Conservation (phyloP, 2,329 filamentous ascomycete genomes). For the Fusarium papillatum region DNA sequence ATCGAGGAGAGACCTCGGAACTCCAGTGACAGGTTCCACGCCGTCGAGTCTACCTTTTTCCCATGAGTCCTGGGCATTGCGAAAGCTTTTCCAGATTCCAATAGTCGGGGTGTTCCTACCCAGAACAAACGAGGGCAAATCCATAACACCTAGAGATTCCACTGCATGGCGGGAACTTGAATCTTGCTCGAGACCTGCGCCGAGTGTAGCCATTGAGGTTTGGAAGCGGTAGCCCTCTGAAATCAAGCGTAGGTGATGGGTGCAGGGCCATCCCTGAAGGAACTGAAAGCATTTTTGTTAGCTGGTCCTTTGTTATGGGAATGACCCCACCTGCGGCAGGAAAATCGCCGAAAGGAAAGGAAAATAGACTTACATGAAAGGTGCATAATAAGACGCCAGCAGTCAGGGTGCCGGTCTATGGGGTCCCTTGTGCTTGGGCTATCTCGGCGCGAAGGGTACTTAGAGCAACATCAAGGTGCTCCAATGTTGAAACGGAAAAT, state of each 20-base stretch:
- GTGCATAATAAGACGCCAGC: neutral
- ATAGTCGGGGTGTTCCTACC: neutral
- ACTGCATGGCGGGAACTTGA: neutral
- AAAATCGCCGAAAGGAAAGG: neutral
- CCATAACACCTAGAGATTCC: neutral
- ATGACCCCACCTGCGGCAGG: neutral
- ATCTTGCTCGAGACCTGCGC: neutral
- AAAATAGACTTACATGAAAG: neutral
- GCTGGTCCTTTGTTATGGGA: neutral
- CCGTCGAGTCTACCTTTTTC: neutral
- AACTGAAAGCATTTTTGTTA: neutral
- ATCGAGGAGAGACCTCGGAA: neutral
- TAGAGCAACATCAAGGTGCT: neutral
- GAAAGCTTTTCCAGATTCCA: neutral
- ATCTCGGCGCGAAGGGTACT: neutral
- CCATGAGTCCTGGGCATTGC: neutral
- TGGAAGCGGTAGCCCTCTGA: neutral
- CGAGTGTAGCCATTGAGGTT: neutral
- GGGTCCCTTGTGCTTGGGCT: neutral
- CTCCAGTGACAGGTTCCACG: neutral
- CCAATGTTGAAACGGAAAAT: neutral
- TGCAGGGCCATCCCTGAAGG: neutral
- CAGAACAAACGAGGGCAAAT: neutral
- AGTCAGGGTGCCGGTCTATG: neutral
- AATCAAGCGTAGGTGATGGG: neutral